Conservation (phyloP, 495 filamentous ascomycete species). For the Glutinoglossum americanum region DNA sequence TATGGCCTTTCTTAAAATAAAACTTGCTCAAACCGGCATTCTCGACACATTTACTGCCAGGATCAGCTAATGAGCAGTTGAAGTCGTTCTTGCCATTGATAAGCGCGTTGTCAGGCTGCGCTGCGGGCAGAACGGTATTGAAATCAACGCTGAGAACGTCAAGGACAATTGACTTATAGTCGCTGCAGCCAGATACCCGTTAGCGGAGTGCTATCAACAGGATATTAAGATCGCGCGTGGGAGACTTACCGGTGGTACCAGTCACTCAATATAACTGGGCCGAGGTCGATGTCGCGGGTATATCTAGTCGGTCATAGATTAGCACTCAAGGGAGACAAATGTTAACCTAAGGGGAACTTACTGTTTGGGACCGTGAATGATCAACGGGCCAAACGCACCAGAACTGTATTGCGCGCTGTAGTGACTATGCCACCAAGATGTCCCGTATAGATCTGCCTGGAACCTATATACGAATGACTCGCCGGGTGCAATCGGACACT, state of each 20-base stretch:
- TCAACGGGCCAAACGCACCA: slow-evolving; percentile 19
- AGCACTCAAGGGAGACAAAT: no score
- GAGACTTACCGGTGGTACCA: slow-evolving; percentile 18
- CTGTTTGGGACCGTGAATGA: slow-evolving; percentile 12
- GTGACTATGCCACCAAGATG: slow-evolving; percentile 42
- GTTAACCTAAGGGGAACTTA: slow-evolving; percentile 10
- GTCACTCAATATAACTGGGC: slow-evolving; percentile 25
- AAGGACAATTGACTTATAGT: no score
- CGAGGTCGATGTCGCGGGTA: slow-evolving; percentile 29
- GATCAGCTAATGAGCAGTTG: slow-evolving; percentile 5
- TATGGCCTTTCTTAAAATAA: slow-evolving; percentile 22
- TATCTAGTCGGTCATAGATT: slow-evolving; percentile 24
- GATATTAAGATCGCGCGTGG: no score
- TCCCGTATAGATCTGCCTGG: slow-evolving; percentile 30
- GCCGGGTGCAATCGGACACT: slow-evolving; percentile 25
- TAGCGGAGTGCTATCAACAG: no score
- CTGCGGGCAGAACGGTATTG: neutral
- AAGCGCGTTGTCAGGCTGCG: slow-evolving; percentile 14
- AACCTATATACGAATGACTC: slow-evolving; percentile 27
- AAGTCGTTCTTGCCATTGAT: slow-evolving; percentile 20
- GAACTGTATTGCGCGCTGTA: slow-evolving; percentile 32
- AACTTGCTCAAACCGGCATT: neutral
- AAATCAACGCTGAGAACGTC: neutral
- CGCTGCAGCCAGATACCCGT: no score
- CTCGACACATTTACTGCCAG: no score